phyloP scores from a whole-genome alignment of 345 rosid species.

The Citrus trifoliata region DNA sequence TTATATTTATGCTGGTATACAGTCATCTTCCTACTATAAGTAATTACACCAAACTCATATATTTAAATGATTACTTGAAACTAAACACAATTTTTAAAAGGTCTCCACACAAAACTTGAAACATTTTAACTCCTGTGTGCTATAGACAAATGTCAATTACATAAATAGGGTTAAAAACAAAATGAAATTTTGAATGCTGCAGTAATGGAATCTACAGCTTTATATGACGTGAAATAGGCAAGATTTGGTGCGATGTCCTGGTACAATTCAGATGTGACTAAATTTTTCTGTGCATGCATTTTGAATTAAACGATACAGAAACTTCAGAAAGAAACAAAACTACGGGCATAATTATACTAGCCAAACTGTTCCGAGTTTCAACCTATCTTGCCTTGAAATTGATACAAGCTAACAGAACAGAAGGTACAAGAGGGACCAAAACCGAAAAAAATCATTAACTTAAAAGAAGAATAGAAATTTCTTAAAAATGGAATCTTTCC shows the following conservation, averaged over 20 bases:
- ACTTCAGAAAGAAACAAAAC: not conserved
- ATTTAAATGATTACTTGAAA: too few species aligned
- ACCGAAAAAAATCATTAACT: conserved; percentile 4
- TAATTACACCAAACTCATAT: not conserved
- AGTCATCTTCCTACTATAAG: not conserved
- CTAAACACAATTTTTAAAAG: too few species aligned
- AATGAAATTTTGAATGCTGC: not conserved
- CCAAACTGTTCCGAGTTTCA: conserved; percentile 5
- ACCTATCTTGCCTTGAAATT: not conserved
- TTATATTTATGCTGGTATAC: not conserved
- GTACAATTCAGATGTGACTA: conserved; percentile 8
- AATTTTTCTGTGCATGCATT: not conserved
- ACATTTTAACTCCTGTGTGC: too few species aligned
- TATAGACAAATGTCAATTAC: too few species aligned
- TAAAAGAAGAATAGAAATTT: not conserved
- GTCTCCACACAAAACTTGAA: too few species aligned
- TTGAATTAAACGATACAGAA: not conserved
- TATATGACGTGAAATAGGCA: not conserved
- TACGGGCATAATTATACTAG: not conserved
- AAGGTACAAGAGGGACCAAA: not conserved
- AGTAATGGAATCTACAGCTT: not conserved
- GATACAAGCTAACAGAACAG: conserved; percentile 3
- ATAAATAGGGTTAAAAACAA: not conserved
- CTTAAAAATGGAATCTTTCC: conserved; percentile 3
- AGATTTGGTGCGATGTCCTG: conserved; percentile 1